Evolutionary conservation across 495 filamentous ascomycete species (phyloP).

Genomic region (Neurospora africana): DNA sequence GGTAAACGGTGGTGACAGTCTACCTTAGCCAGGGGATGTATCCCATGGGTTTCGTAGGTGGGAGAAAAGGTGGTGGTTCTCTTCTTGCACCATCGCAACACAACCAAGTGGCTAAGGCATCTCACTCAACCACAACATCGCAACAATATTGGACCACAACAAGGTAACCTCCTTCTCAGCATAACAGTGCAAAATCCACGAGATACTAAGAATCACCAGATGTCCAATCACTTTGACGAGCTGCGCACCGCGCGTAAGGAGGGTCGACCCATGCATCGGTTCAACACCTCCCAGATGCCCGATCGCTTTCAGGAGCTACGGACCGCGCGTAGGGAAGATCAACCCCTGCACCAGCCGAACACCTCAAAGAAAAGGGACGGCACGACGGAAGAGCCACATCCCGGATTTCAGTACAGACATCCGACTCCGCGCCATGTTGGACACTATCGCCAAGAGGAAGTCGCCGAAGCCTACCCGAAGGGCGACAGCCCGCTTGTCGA

Average conservation of each 20-base stretch:
- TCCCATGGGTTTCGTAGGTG: background rate
- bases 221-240: background rate
- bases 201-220: background rate
- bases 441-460: accelerated
- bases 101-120: background rate
- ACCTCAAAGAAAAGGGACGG: background rate
- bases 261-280: background rate
- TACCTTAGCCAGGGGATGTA: background rate
- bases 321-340: background rate
- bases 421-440: background rate
- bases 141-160: background rate
- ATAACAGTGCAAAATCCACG: background rate
- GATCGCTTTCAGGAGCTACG: background rate
- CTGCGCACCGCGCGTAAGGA: background rate
- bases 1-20: background rate
- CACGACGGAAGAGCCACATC: background rate
- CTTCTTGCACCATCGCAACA: background rate
- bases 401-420: background rate
- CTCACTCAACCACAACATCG: background rate
- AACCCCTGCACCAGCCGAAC: background rate
- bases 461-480: background rate
- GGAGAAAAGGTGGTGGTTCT: background rate
- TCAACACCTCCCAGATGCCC: background rate
- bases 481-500: background rate
- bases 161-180: background rate